Base-by-base conservation (phyloP, 441 rosid genomes). In the Hura crepitans region DNA sequence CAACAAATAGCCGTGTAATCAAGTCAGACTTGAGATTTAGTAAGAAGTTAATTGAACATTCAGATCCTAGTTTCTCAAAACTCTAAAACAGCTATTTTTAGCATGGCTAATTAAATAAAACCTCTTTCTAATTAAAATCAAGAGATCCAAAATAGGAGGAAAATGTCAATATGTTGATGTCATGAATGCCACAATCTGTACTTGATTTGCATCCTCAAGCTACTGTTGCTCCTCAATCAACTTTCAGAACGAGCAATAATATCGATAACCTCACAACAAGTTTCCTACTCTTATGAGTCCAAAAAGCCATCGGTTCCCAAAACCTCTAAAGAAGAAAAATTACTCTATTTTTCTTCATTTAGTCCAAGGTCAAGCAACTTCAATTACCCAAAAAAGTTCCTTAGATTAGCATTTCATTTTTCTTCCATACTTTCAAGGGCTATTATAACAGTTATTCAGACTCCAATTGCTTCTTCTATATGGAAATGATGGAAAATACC, bases 261-360 rank as follows among this genome's bases (percentile, higher is more conserved):
- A 9, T 28, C 14, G 14, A 14, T 23, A 63, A 23, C 1, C 51
- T 43, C 50, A 43, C 23, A 13, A 42, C 30, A 63, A 45, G 11
- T 47, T 27, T 43, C 47, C 14, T 4, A 12, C 37, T 10, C 14
- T 46, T 25, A 45, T 45, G 23, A 45, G 23, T 63, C 35, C 18
- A 63, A 62, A 62, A 14, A 13, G 4, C 54, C 39, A 45, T 27
- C 0, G 22, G n/a, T n/a, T n/a, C 20, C 54, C 27, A 18, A 25
- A 25, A 64, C 55, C 54, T 28, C 45, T 8, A 8, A 39, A 67
- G 49, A n/a, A n/a, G n/a, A n/a, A n/a, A n/a, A n/a, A 71, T n/a
- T 39, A 62, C n/a, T 50, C n/a, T 2, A n/a, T n/a, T n/a, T n/a
- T n/a, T n/a, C n/a, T n/a, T n/a, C n/a, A n/a, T n/a, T n/a, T n/a